Conservation (phyloP, 2,329 filamentous ascomycete genomes). For the Karstenula rhodostoma region DNA sequence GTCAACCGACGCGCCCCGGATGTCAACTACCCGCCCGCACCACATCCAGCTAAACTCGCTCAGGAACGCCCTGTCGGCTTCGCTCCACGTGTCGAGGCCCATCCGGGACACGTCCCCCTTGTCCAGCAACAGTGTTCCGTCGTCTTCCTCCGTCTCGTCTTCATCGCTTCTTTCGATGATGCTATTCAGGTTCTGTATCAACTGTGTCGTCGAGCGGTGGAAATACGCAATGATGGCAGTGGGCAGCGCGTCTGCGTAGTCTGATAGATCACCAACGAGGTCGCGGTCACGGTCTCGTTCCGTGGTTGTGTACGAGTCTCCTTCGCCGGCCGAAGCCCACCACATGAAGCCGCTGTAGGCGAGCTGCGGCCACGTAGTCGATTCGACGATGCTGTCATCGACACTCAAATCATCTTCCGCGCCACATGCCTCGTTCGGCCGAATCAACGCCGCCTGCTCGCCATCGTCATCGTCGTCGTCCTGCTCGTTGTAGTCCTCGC, state of each 20-base stretch:
- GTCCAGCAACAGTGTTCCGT: conserved; percentile 61
- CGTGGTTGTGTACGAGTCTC: conserved; percentile 63
- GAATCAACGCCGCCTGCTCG: conserved; percentile 32
- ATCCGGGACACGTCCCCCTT: conserved; percentile 73
- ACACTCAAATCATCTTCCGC: conserved; percentile 44
- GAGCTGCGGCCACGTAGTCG: conserved; percentile 71
- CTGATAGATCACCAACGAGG: conserved; percentile 54
- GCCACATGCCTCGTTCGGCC: conserved; percentile 28
- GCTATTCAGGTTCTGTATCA: conserved; percentile 69
- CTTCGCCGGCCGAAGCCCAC: conserved; percentile 87
- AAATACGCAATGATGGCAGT: conserved; percentile 82
- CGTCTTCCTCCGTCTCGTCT: conserved; percentile 53
- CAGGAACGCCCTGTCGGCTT: conserved; percentile 73
- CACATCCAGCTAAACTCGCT: conserved; percentile 69
- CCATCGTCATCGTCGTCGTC: conserved; percentile 34
- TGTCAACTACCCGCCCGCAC: conserved; percentile 69
- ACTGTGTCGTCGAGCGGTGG: conserved; percentile 74
- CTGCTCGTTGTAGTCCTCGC: conserved; percentile 29
- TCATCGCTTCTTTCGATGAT: conserved; percentile 62
- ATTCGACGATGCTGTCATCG: conserved; percentile 59
- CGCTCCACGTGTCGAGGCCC: conserved; percentile 82
- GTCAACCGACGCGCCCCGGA: conserved; percentile 74
- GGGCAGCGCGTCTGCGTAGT: conserved; percentile 63
- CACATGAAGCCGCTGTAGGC: conserved; percentile 87
- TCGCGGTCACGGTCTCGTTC: conserved; percentile 61